Evolutionary conservation across 1,284 basidiomycete genomes (phyloP), one percentile per base, ranked within the genome.

Genomic region (Cutaneotrichosporon mucoides): DNA sequence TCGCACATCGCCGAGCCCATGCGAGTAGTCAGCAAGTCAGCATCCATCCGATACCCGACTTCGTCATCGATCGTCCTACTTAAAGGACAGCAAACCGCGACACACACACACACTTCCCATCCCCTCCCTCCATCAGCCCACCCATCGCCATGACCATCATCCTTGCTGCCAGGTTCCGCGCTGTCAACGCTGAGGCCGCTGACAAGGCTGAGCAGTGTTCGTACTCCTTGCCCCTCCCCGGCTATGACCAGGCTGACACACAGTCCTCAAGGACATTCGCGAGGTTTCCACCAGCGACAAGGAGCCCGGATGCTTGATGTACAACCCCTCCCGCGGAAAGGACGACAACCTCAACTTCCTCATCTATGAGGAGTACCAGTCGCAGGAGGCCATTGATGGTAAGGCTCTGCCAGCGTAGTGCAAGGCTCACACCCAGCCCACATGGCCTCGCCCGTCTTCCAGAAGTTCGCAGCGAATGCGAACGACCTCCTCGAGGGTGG

Each of bases 281-380:
- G 57, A 53, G 24, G 7, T 46, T 24, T 40, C 61, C 9, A 36
- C 45, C 37, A 43, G 45, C 34, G 57, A 56, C 57, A 33, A 50
- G 42, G 61, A 62, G 55, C 61, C 61, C 35, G 61, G 61, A 6
- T 47, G 42, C 51, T 35, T 11, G 8, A 7, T 47, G 12, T 62
- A 59, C 61, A 38, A 56, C 40, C 55, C 57, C 10, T 45, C 54
- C 8, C 46, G 55, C 33, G 36, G 46, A 38, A 50, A 33, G 42
- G 41, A 49, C 12, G 61, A 62, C 61, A 53, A 50, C 13, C 61
- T 59, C 37, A 13, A 47, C 38, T 62, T 59, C 46, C 40, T 42
- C 46, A 41, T 62, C 11, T 62, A 48, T 37, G 61, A 62, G 57
- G 61, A 62, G 57, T 62, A 62, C 52, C 51, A 40, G 35, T 42